phyloP scores from a whole-genome alignment of 495 filamentous ascomycete genomes.

The Terfezia claveryi region DNA sequence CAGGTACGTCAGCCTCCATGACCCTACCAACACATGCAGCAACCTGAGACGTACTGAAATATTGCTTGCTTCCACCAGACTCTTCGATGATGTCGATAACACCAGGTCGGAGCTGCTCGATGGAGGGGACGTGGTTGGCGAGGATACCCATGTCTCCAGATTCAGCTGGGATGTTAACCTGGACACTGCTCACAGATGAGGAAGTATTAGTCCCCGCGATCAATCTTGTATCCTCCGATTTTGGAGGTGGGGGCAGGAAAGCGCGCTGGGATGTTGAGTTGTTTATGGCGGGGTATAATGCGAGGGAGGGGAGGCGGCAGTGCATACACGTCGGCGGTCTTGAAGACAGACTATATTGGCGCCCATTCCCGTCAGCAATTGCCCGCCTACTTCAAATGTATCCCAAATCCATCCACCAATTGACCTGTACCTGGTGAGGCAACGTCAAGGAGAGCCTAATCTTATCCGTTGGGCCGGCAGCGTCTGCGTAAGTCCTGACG shows the following conservation, averaged over 20 bases:
- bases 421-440: constrained; percentile 78
- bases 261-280: not conserved
- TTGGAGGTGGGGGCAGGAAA: not conserved
- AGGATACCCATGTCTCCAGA: constrained; percentile 98
- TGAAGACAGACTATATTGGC: constrained; percentile 41
- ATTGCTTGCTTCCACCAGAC: constrained; percentile 74
- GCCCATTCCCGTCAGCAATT: too few species aligned
- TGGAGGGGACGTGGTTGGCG: constrained; percentile 94
- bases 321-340: constrained; percentile 52
- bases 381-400: too few species aligned
- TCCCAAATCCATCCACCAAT: not conserved
- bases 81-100: constrained; percentile 92
- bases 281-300: not conserved
- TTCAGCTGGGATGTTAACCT: constrained; percentile 97
- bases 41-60: constrained; percentile 61
- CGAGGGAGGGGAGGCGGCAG: not conserved
- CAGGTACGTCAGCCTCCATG: not conserved
- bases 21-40: not conserved
- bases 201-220: not conserved
- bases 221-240: not conserved
- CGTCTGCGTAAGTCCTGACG: constrained; percentile 80
- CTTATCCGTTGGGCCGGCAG: constrained; percentile 36
- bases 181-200: constrained; percentile 40
- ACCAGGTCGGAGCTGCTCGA: constrained; percentile 95
- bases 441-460: constrained; percentile 94